phyloP scores from a whole-genome alignment of 192 early-diverging fungal genomes.

The Dispira parvispora region DNA sequence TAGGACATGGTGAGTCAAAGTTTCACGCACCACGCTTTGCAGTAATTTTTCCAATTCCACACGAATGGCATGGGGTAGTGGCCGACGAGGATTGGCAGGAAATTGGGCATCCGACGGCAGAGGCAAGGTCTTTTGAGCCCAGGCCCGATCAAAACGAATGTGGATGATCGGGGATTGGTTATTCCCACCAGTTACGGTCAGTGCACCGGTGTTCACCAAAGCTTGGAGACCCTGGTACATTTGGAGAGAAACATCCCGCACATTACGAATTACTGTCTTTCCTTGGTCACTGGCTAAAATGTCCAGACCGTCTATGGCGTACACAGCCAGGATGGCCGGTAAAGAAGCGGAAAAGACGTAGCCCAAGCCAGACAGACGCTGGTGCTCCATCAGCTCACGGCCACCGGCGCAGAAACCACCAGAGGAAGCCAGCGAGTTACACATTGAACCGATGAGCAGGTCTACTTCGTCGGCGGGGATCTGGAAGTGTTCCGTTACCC shows the following conservation, averaged over 20 bases:
- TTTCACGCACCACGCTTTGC: conserved; percentile 67
- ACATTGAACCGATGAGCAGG: conserved; percentile 73
- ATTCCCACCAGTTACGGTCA: conserved; percentile 29
- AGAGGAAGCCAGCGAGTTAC: conserved; percentile 55
- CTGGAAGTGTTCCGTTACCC: conserved; percentile 69
- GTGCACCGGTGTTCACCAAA: conserved; percentile 39
- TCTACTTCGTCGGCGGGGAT: conserved; percentile 64
- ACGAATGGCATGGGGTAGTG: conserved; percentile 13
- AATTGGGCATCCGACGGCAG: background rate
- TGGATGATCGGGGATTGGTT: conserved; percentile 57
- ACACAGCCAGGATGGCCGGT: conserved; percentile 80
- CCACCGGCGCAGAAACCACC: conserved; percentile 89
- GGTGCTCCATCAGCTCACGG: conserved; percentile 76
- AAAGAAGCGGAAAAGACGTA: conserved; percentile 92
- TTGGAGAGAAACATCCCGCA: conserved; percentile 37
- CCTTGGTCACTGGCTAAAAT: conserved; percentile 13
- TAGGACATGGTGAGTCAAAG: conserved; percentile 65
- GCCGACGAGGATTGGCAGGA: background rate
- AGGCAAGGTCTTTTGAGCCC: conserved; percentile 11
- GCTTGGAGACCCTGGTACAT: conserved; percentile 12
- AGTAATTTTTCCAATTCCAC: conserved; percentile 35
- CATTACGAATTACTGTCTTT: conserved; percentile 18
- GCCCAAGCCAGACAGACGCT: conserved; percentile 72
- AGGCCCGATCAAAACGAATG: conserved; percentile 40
- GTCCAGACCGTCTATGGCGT: conserved; percentile 68